These are phyloP conservation scores for Podospora didyma DNA, from an alignment of 495 filamentous ascomycete species.

Conservation along the genomic window DNA sequence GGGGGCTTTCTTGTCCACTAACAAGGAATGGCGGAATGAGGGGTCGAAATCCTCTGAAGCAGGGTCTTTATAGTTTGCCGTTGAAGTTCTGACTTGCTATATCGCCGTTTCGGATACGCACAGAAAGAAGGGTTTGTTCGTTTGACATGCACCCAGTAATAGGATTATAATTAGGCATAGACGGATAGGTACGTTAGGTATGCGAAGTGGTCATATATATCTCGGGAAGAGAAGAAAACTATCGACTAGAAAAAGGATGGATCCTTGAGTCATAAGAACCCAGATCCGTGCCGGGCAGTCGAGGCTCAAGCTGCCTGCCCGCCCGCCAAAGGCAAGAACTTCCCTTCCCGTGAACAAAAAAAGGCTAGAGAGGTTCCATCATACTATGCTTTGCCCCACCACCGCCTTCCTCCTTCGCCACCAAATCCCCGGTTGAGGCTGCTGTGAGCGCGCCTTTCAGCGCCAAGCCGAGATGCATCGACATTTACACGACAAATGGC, in stretches of 20 bases:
- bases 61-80: too few relatives aligned
- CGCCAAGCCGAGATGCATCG: too few relatives aligned
- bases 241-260: background rate
- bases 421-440: background rate
- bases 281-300: background rate
- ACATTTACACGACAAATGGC: too few relatives aligned
- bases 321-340: background rate
- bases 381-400: background rate
- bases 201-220: background rate
- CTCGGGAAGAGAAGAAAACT: background rate
- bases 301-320: background rate
- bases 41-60: background rate
- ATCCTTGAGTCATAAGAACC: background rate
- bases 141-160: too few relatives aligned
- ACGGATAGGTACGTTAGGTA: background rate
- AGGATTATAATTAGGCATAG: too few relatives aligned
- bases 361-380: background rate
- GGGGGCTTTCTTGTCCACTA: background rate
- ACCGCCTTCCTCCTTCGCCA: background rate
- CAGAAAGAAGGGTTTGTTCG: too few relatives aligned
- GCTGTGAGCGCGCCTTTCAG: background rate
- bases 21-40: slow-evolving; percentile 8
- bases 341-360: background rate
- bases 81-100: too few relatives aligned
- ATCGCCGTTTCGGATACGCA: too few relatives aligned